These are phyloP conservation scores for Hagleromyces aurorensis DNA, from an alignment of 805 yeast species.

Conservation along the genomic window DNA sequence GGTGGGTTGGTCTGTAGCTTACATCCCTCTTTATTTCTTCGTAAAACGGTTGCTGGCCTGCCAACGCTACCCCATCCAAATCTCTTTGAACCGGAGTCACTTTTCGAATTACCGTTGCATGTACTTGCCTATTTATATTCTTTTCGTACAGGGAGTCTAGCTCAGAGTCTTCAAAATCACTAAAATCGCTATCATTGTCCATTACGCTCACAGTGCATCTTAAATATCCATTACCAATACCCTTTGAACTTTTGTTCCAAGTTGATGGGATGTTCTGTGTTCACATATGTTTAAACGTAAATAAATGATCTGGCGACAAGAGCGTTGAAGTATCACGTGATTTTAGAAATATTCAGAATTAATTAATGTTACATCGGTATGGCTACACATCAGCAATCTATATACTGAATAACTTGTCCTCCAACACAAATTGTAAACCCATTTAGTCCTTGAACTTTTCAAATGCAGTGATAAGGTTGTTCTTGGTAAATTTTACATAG, in stretches of 20 bases:
- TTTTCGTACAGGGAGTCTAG: constrained; percentile 27
- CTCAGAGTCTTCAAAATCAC: constrained; percentile 28
- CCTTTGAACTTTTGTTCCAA: too few relatives aligned
- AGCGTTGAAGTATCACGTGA: too few relatives aligned
- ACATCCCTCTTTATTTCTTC: constrained; percentile 33
- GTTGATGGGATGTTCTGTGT: too few relatives aligned
- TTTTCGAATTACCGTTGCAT: constrained; percentile 26
- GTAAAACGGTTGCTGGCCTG: constrained; percentile 26
- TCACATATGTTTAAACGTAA: too few relatives aligned
- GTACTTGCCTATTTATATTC: constrained; percentile 29
- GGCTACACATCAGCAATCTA: too few relatives aligned
- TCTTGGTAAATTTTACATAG: constrained; percentile 42
- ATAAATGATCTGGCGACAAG: too few relatives aligned
- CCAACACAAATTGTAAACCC: background rate
- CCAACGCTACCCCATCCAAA: constrained; percentile 27
- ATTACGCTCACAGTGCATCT: constrained; percentile 7
- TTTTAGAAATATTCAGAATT: too few relatives aligned
- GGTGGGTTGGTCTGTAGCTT: constrained; percentile 41
- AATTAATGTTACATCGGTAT: too few relatives aligned
- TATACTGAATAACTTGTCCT: too few relatives aligned
- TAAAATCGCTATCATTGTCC: constrained; percentile 8
- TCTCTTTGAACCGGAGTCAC: constrained; percentile 32
- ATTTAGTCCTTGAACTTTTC: constrained; percentile 22
- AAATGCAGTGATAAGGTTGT: constrained; percentile 52
- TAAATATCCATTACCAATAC: too few relatives aligned